Evolutionary conservation across 75 land plant species (phyloP).

Genomic region (Selaginella tamariscina): DNA sequence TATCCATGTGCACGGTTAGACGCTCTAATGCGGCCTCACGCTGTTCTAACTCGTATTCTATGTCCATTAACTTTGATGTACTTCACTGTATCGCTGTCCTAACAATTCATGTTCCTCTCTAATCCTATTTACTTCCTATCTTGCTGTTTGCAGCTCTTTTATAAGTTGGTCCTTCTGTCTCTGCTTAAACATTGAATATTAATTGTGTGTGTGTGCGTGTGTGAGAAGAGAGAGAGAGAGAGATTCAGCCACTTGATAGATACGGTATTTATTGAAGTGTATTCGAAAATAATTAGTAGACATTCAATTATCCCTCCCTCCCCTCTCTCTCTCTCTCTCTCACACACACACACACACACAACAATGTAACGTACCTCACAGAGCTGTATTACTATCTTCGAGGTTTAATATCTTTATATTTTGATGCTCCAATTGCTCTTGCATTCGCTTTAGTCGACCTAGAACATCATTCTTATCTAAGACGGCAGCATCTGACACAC

Average conservation of each 20-base stretch:
- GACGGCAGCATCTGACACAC: not conserved
- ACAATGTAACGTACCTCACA: not conserved
- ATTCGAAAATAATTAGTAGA: not conserved
- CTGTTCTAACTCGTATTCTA: not conserved
- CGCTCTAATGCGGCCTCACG: not conserved
- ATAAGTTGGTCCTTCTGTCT: not conserved
- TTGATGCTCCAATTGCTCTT: not conserved
- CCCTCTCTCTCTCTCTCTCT: no score
- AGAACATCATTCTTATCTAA: not conserved
- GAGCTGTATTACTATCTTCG: no score
- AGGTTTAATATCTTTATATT: not conserved
- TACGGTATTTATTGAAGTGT: not conserved
- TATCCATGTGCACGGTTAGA: not conserved
- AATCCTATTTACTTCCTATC: not conserved
- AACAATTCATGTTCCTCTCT: not conserved
- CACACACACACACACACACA: no score
- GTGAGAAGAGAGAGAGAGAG: no score
- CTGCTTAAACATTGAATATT: no score
- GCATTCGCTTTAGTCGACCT: not conserved
- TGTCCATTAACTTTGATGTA: not conserved
- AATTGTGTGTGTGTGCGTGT: no score
- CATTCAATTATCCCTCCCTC: no score
- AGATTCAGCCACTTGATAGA: no score
- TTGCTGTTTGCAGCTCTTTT: not conserved
- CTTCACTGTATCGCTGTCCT: not conserved